Conservation (phyloP, 2,329 filamentous ascomycete genomes). For the Microcyclosporella mali region DNA sequence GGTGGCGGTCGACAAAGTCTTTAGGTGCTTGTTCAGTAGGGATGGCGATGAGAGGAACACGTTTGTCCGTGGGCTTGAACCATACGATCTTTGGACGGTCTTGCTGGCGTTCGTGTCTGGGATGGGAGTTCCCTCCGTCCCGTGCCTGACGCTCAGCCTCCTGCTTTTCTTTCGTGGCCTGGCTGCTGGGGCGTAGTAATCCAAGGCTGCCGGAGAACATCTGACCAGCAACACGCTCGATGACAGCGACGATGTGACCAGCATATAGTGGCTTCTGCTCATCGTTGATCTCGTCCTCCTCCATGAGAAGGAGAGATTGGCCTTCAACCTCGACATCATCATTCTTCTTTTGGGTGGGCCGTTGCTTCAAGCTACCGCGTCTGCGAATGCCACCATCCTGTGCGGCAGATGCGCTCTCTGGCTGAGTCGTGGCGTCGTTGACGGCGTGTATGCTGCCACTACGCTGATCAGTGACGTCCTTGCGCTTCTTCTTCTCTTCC, state of each 20-base stretch:
- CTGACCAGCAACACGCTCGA: constrained; percentile 93
- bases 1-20: constrained; percentile 97
- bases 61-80: constrained; percentile 99
- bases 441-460: constrained; percentile 65
- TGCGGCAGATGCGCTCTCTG: constrained; percentile 54
- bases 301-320: constrained; percentile 90
- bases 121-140: constrained; percentile 67
- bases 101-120: constrained; percentile 74
- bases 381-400: constrained; percentile 81
- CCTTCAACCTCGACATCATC: constrained; percentile 98
- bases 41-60: constrained; percentile 94
- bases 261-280: constrained; percentile 97
- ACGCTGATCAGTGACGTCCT: constrained; percentile 92
- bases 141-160: constrained; percentile 90
- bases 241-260: constrained; percentile 92
- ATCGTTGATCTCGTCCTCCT: constrained; percentile 98
- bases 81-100: constrained; percentile 99
- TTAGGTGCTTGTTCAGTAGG: constrained; percentile 95
- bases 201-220: constrained; percentile 97
- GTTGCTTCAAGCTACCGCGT: constrained; percentile 89
- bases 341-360: constrained; percentile 99
- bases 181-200: constrained; percentile 88
- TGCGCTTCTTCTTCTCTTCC: constrained; percentile 99
- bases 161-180: constrained; percentile 98
- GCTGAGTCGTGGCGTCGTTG: constrained; percentile 53